Base-by-base conservation (phyloP, 768 basidiomycete species). In the Cystobasidium onofrii region DNA sequence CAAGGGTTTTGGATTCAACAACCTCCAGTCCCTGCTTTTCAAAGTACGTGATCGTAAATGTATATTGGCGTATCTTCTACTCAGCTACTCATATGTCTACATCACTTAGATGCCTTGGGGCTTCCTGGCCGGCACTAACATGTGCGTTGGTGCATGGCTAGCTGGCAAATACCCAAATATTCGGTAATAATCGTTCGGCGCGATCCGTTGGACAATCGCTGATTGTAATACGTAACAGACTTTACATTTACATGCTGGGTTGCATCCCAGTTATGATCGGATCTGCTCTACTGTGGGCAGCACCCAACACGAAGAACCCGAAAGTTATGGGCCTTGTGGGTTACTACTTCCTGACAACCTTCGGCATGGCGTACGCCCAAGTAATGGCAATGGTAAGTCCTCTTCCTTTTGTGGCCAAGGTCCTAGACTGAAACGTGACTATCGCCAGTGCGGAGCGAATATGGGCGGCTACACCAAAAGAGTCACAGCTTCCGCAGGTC, bases 81-180 rank as follows among this genome's bases (percentile, higher is more conserved):
- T 60, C 12, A 60, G 6, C 57, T 29, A 29, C 12, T 17, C 15
- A 29, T 20, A n/a, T 10, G 4, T 6, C 27, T 54, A 54, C 27
- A n/a, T n/a, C n/a, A n/a, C n/a, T n/a, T 29, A 60, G 57, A 60
- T 60, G 57, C 57, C 57, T 7, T 60, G 57, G 57, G 57, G 57
- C 23, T 60, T 60, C 25, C 20, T 60, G 25, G 57, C 57, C 15
- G 57, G 57, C 31, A 60, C 57, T 15, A 60, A 60, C 33, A 60
- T 60, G 57, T 60, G 57, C 33, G 57, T 60, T 23, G 57, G 57
- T 29, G 57, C 57, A 12, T 60, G 57, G 57, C 57, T 60, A 17
- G 57, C 57, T 29, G 57, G 57, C 27, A 27, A 34, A 15, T 60
- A 60, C 20, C 57, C 57, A 12, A 60, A 60, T 29, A 60, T 60